Evolutionary conservation across 108 stramenopile species (phyloP).

Genomic region (Craspedostauros australis): DNA sequence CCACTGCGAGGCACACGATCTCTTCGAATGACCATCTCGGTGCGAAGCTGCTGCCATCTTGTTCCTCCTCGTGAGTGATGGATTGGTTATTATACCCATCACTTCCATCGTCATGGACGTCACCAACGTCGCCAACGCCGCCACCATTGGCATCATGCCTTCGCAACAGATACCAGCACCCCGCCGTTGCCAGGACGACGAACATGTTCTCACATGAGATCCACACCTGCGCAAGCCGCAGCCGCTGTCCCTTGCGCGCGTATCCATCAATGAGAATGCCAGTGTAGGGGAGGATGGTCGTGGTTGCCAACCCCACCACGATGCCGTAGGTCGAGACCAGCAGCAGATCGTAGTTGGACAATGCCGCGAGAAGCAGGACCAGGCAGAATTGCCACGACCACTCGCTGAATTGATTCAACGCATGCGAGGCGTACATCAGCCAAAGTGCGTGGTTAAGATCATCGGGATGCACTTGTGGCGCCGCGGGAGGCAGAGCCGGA

Average conservation of each 20-base stretch:
- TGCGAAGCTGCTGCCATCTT: background rate
- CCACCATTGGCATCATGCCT: background rate
- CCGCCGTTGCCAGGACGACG: slow-evolving; percentile 34
- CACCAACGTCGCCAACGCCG: background rate
- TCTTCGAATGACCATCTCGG: background rate
- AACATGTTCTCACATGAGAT: slow-evolving; percentile 34
- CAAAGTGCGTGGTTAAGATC: no score
- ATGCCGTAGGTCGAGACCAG: slow-evolving; percentile 55
- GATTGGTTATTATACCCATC: background rate
- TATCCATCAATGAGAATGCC: slow-evolving; percentile 29
- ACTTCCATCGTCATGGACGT: background rate
- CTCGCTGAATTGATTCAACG: slow-evolving; percentile 51
- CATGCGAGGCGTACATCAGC: slow-evolving; percentile 46
- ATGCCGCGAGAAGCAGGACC: slow-evolving; percentile 51
- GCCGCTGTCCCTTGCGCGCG: slow-evolving; percentile 33
- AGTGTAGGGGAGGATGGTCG: slow-evolving; percentile 21
- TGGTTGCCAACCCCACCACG: slow-evolving; percentile 11
- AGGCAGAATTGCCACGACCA: slow-evolving; percentile 56
- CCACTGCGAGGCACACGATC: slow-evolving; percentile 24
- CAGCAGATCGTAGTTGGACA: slow-evolving; percentile 42
- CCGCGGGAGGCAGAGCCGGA: no score
- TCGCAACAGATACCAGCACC: slow-evolving; percentile 10
- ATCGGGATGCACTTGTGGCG: no score
- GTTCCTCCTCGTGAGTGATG: background rate
- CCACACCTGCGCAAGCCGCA: slow-evolving; percentile 35